Evolutionary conservation across 495 filamentous ascomycete genomes (phyloP), one percentile per base, ranked within the genome.

Genomic region (Alectoria sarmentosa): DNA sequence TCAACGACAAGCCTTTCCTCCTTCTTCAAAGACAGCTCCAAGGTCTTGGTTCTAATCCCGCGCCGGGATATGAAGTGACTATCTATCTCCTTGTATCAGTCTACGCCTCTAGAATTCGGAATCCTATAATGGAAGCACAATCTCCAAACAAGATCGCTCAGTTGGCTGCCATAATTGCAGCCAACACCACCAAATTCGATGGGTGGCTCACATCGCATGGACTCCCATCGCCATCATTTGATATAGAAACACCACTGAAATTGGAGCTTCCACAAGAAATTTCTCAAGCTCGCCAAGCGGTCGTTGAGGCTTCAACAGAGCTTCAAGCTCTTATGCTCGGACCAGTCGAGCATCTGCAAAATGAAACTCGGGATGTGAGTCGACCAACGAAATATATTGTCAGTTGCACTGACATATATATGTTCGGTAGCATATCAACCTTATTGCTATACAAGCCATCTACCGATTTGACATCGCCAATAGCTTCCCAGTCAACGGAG

Each of bases 391-490:
- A n/a, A n/a, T n/a, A n/a, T n/a, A 49, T n/a, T 37, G 41, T n/a
- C 41, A 42, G 41, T 54, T 26, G n/a, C 26, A 17, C n/a, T 19
- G 23, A n/a, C 14, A 32, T 49, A 54, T 42, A 17, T 5, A n/a
- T 8, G 21, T 8, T 28, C n/a, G 2, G 0, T 36, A 19, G 54
- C 26, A 55, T 48, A 19, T n/a, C 38, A 55, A 56, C 19, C 28
- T 39, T 34, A 38, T 65, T 23, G 65, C 63, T 17, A 66, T 72
- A 3, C 68, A 72, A 62, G 69, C 65, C 9, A 66, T 70, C 23
- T 61, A 62, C 58, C 46, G 58, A 48, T 79, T 76, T 67, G 65
- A 72, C 49, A 67, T 79, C 28, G 70, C 70, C 1, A 62, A 32
- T 15, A 48, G 44, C 44, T 65, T 73, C 21, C 78, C 79, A 13